A percentile compares a stretch with the other conserved stretches of the same genome.
phyloP scores from a whole-genome alignment of 1,139 yeast species.

The Kazachstania sp. region DNA sequence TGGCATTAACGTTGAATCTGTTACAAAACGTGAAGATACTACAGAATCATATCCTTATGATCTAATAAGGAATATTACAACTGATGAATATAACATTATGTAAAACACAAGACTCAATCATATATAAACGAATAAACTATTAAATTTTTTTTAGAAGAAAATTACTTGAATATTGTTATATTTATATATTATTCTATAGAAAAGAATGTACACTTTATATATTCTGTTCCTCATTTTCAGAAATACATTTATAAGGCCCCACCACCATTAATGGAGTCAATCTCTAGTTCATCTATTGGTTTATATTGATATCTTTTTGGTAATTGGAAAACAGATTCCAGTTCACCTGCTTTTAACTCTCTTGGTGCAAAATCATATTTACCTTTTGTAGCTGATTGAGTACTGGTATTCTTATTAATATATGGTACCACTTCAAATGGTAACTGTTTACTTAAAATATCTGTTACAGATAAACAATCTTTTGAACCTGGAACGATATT shows the following conservation, averaged over 20 bases:
- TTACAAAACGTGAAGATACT: conserved; percentile 32
- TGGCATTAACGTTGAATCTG: conserved; percentile 39
- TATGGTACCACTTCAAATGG: conserved; percentile 34
- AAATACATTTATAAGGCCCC: conserved; percentile 43
- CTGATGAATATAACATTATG: conserved; percentile 61
- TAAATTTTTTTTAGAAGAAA: neutral
- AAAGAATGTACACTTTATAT: neutral
- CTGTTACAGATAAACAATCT: conserved; percentile 23
- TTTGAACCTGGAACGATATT: conserved; percentile 37
- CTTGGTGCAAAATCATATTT: conserved; percentile 36
- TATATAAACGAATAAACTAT: neutral
- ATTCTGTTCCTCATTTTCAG: neutral
- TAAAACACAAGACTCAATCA: conserved; percentile 18
- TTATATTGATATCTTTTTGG: conserved; percentile 65
- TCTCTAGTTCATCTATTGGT: conserved; percentile 54
- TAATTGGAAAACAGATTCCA: conserved; percentile 52
- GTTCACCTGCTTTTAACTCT: conserved; percentile 26
- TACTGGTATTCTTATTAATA: conserved; percentile 10
- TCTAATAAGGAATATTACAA: conserved; percentile 49
- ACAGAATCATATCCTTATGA: conserved; percentile 58
- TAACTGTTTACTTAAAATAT: conserved; percentile 21
- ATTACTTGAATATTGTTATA: neutral
- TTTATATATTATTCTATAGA: neutral
- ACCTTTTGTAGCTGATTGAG: conserved; percentile 13
- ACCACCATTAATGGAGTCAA: conserved; percentile 64